These are phyloP conservation scores for Aspergillus sp. DNA, from an alignment of 2,329 filamentous ascomycete species.

Conservation along the genomic window DNA sequence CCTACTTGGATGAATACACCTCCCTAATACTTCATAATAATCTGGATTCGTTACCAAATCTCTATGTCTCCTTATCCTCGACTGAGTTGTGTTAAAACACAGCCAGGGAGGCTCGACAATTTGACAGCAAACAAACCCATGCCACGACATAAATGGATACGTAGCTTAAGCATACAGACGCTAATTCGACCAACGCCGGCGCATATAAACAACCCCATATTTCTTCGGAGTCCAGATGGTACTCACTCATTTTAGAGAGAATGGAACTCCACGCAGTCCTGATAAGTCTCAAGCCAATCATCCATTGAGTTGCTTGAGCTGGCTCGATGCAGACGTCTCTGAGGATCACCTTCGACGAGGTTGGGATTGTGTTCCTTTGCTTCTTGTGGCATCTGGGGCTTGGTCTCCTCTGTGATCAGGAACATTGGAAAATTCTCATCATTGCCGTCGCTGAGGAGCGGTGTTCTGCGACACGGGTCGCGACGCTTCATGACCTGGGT, in stretches of 20 bases:
- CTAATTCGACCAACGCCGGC: too few relatives aligned
- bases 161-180: too few relatives aligned
- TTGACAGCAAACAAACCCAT: too few relatives aligned
- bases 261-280: constrained; percentile 25
- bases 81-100: too few relatives aligned
- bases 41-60: too few relatives aligned
- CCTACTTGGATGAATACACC: background rate
- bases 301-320: constrained; percentile 17
- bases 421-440: constrained; percentile 4
- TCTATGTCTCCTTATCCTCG: too few relatives aligned
- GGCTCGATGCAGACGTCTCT: constrained; percentile 4
- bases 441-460: background rate
- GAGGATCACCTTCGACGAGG: background rate
- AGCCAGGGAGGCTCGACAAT: too few relatives aligned
- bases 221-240: too few relatives aligned
- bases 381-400: background rate
- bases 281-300: constrained; percentile 22
- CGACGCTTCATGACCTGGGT: constrained; percentile 12
- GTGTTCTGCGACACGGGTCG: constrained; percentile 4
- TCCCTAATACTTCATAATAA: constrained; percentile 11
- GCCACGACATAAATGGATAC: too few relatives aligned
- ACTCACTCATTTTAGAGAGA: constrained; percentile 7
- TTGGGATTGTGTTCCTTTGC: background rate
- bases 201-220: too few relatives aligned
- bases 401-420: background rate